Evolutionary conservation across 352 stramenopile genomes (phyloP), one percentile per base, ranked within the genome.

Genomic region (Pythium pyrilobum): DNA sequence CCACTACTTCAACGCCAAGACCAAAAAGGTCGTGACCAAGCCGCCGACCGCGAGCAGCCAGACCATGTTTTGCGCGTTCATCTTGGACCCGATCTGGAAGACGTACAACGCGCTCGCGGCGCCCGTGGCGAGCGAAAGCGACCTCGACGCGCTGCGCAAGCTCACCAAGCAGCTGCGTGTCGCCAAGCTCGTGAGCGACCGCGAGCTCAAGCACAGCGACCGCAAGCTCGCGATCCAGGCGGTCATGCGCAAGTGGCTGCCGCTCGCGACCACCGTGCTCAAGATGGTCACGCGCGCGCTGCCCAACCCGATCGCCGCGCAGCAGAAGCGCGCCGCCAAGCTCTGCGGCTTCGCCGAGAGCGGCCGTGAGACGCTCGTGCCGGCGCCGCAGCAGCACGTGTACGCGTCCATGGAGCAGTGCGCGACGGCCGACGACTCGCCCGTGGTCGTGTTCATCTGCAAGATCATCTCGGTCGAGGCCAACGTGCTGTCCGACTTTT

Each of bases 51-150:
- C 77, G 5, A 78, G 57, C 38, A 89, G 76, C 46, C 66, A 84
- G 59, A 90, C 84, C 23, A 96, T 98, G 85, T 98, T 98, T 55
- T 95, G 90, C 43, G 78, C 87, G 29, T 95, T 97, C 63, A 83
- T 98, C 18, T 69, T 98, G 4, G 81, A 96, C 15, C 80, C 88
- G 4, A 81, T 97, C 39, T 97, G 89, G 91, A 69, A 83, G 21
- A 72, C 90, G 2, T 97, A 97, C 69, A 84, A 80, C 27, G 68
- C 76, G 1, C 53, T 91, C 16, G 38, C 49, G 16, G 60, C 69
- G 33, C 74, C 77, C 0, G 64, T 87, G 7, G 45, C 64, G 11
- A 69, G 62, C 7, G 72, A 89, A 40, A 59, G 34, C 7, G 80
- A 87, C 34, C 38, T 87, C 16, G 70, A 84, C 4, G 44, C 52